These are phyloP conservation scores for Colletotrichum godetiae DNA, from an alignment of 2,329 filamentous ascomycete species.

Conservation along the genomic window DNA sequence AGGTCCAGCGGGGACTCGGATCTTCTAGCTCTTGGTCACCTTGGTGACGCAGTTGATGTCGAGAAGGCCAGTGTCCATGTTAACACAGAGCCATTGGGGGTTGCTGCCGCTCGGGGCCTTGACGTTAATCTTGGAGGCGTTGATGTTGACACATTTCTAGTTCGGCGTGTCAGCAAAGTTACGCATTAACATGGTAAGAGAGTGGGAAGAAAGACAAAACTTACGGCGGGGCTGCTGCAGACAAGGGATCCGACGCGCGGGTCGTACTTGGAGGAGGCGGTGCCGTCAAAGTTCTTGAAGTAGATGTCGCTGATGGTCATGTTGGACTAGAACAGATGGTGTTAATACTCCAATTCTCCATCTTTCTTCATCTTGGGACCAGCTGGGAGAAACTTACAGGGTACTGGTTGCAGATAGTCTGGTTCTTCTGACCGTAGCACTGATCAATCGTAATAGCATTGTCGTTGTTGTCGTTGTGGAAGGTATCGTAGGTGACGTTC, in stretches of 20 bases:
- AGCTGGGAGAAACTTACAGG: conserved; percentile 13
- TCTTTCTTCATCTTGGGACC: neutral
- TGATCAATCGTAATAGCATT: conserved; percentile 44
- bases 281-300: conserved; percentile 36
- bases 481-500: conserved; percentile 75
- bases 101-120: conserved; percentile 31
- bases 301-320: conserved; percentile 35
- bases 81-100: conserved; percentile 30
- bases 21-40: conserved; percentile 17
- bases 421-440: conserved; percentile 36
- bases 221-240: conserved; percentile 32
- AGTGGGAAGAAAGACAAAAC: neutral
- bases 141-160: conserved; percentile 34
- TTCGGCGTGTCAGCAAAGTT: too few species aligned
- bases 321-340: conserved; percentile 11
- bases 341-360: neutral
- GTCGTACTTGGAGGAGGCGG: conserved; percentile 32
- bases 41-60: conserved; percentile 31
- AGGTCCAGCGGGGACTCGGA: neutral
- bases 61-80: conserved; percentile 29
- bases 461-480: conserved; percentile 71
- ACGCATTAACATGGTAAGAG: neutral
- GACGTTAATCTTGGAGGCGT: conserved; percentile 30
- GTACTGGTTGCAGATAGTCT: conserved; percentile 34
- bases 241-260: conserved; percentile 33